Base-by-base conservation (phyloP, 805 yeast genomes). In the Helenozyma baotianmanensis region DNA sequence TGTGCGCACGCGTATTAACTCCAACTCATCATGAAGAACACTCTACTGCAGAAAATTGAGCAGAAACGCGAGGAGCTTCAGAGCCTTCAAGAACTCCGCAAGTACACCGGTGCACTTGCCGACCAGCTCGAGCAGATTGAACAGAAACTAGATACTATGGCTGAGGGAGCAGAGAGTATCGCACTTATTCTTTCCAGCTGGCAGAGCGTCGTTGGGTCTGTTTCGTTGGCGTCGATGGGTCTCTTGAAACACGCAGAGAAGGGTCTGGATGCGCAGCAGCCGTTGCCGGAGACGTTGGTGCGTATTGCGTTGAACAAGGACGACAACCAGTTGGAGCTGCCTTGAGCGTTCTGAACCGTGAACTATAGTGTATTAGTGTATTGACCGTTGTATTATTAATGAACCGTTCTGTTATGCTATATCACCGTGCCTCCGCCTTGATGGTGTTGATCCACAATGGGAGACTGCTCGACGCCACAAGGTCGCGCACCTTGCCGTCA, bases 231-330 rank as follows among this genome's bases (percentile, higher is more conserved):
- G 21, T 64, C 76, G 16, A 47, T 70, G 47, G 69, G 78, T n/a
- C 48, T 75, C 38, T 43, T 66, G 38, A 67, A 64, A 27, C 67
- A 74, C 35, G 18, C 36, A 2, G 24, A 13, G 14, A 46, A 62
- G 1, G 61, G 64, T 12, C 56, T 55, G 26, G 77, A 70, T 36
- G 66, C 65, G 35, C 70, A 70, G 25, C 56, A 62, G 3, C 81
- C 84, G 2, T 55, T 76, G 27, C 86, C 89, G 1, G 89, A 80
- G 47, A 64, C 82, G 0, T 56, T 82, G 42, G 81, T 82, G 3
- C 62, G 89, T 30, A 66, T 82, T 21, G 65, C 70, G 29, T 51
- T 78, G 11, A 68, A 69, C 26, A 63, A 68, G n/a, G 71, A 67
- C 18, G 50, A 51, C 16, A 41, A 39, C 17, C 19, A 17, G 19